Percentiles rank a stretch among this genome's conserved stretches.
These are phyloP conservation scores for Gossypium aridum DNA, from an alignment of 441 rosid species.

Conservation along the genomic window DNA sequence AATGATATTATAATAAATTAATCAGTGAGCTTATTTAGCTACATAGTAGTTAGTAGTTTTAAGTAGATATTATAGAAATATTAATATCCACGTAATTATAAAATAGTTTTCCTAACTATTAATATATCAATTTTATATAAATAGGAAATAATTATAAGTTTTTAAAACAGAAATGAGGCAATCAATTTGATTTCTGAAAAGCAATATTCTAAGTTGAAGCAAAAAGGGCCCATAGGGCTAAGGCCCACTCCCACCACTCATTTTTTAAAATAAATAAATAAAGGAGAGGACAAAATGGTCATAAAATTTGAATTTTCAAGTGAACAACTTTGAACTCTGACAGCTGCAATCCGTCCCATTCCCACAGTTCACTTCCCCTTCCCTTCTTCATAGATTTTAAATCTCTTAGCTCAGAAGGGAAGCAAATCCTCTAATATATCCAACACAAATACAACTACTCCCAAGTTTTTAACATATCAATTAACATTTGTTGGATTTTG, in stretches of 20 bases:
- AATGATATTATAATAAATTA: no score
- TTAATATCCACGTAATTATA: no score
- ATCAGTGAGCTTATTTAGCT: no score
- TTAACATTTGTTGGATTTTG: not conserved
- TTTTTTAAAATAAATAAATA: not conserved
- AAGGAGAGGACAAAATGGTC: slow-evolving; percentile 36
- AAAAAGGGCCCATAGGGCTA: not conserved
- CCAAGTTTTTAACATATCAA: not conserved
- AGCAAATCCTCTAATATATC: not conserved
- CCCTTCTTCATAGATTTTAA: not conserved
- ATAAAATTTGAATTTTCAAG: slow-evolving; percentile 43
- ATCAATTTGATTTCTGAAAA: not conserved
- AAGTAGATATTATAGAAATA: no score
- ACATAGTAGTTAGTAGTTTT: no score
- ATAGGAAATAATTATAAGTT: not conserved
- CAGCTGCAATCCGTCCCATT: slow-evolving; percentile 34
- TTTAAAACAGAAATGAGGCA: not conserved
- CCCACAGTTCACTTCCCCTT: slow-evolving; percentile 18
- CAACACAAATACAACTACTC: not conserved
- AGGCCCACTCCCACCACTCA: not conserved
- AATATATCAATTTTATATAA: no score
- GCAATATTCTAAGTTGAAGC: not conserved
- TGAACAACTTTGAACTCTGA: slow-evolving; percentile 27
- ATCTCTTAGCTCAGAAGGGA: slow-evolving; percentile 1
- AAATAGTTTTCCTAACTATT: no score